Base-by-base conservation (phyloP, 345 rosid species). In the Populus deltoides region DNA sequence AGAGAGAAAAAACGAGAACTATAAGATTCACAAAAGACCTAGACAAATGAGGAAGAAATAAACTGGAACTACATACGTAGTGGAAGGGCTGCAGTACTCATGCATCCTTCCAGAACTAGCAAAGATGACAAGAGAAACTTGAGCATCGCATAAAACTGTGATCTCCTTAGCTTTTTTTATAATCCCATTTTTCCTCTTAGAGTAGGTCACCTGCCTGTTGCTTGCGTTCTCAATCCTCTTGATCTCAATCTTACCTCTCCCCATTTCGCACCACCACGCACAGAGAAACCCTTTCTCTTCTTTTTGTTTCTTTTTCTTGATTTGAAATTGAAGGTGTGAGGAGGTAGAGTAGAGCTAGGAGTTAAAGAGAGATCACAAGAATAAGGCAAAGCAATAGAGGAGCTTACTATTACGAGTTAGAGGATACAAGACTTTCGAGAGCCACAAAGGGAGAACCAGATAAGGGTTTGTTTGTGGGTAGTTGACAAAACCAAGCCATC, bases 211-310 rank as follows among this genome's bases (percentile, higher is more conserved):
- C n/a, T 89, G 90, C 86, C 97, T 89, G 85, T 91, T 90, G 86
- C 87, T 90, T 8, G 83, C 76, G 86, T 92, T 92, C 81, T 91
- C 97, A 78, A 91, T 91, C 85, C 92, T 90, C 86, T 90, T 92
- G 79, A 92, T 90, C 89, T 92, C 94, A 74, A 89, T 89, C 87
- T 88, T 91, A 1, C 93, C 97, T 82, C 97, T 88, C 67, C 95
- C 97, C 95, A 91, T 91, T 75, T 86, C 53, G 47, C 33, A 7
- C 24, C 31, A 4, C 45, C 4, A 27, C 25, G 10, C 72, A 3
- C 39, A 73, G 72, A 65, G 65, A 18, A 70, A 38, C 75, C 36
- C 27, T 57, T 33, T 22, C 61, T 79, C 49, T 51, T 67, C 36
- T 68, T 57, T 25, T 36, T 74, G 77, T 85, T 36, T 79, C 68